Evolutionary conservation across 768 basidiomycete genomes (phyloP).

Genomic region (Leccinum variicolor): DNA sequence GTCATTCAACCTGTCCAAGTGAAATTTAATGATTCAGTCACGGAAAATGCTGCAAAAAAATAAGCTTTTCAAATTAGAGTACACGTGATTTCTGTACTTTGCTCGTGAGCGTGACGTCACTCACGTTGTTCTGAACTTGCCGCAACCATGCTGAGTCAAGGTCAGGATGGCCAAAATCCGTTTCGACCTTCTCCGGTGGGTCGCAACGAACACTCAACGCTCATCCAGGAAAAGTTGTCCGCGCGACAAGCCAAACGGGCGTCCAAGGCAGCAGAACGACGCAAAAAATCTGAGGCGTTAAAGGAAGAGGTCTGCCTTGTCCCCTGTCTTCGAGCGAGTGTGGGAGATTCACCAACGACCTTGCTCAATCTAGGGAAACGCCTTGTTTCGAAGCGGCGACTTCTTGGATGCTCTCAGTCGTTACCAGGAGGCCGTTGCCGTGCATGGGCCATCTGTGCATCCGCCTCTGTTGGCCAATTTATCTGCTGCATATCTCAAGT

Average conservation of each 20-base stretch:
- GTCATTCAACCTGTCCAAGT: too few species aligned
- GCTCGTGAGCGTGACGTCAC: neutral
- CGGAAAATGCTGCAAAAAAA: neutral
- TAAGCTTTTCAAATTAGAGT: too few species aligned
- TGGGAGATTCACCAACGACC: neutral
- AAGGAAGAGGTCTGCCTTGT: constrained; percentile 28
- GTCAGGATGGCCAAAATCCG: neutral
- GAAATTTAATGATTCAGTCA: neutral
- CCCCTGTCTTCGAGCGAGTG: neutral
- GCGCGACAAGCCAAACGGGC: constrained; percentile 15
- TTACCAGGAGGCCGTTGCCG: constrained; percentile 38
- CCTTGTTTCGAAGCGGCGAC: constrained; percentile 36
- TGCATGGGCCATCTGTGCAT: constrained; percentile 33
- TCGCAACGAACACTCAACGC: neutral
- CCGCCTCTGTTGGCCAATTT: constrained; percentile 40
- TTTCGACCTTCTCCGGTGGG: neutral
- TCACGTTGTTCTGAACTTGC: neutral
- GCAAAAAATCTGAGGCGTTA: constrained; percentile 21
- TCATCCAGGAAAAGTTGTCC: constrained; percentile 5
- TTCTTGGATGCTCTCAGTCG: constrained; percentile 37
- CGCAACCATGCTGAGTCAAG: neutral
- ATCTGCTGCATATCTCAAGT: constrained; percentile 40
- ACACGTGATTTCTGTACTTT: neutral
- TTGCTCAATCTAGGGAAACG: constrained; percentile 41
- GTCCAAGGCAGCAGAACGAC: constrained; percentile 17